Conservation (phyloP, 306 rosid species). For the Herpetospermum pedunculosum region DNA sequence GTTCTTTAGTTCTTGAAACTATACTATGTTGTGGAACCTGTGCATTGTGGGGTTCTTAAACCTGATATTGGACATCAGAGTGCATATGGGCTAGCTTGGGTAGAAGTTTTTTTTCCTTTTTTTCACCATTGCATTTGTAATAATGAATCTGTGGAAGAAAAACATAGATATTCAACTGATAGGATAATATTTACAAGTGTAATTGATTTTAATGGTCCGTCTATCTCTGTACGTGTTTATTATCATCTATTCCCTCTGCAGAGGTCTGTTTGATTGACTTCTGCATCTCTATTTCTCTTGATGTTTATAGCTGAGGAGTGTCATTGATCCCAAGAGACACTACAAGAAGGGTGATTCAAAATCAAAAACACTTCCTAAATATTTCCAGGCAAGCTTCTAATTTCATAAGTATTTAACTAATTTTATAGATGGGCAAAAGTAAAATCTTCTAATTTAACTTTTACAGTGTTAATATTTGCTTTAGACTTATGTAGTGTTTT, state of each 20-base stretch:
- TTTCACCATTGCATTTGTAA: not conserved
- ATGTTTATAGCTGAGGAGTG: conserved; percentile 51
- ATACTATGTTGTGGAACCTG: not conserved
- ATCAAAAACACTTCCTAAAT: conserved; percentile 43
- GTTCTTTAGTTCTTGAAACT: not conserved
- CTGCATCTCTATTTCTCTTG: not conserved
- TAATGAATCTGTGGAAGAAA: not conserved
- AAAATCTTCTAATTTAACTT: not conserved
- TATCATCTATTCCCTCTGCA: not conserved
- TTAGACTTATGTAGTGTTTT: not conserved
- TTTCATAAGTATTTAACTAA: not conserved
- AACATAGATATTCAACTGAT: not conserved
- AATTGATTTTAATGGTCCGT: not conserved
- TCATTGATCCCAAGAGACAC: conserved; percentile 76
- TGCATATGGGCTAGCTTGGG: not conserved
- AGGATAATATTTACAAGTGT: not conserved
- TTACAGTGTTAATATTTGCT: not conserved
- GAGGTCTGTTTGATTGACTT: conserved; percentile 1
- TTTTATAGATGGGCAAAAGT: not conserved
- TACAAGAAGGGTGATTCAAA: conserved; percentile 71
- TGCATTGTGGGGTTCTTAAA: not conserved
- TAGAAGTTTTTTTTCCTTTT: not conserved
- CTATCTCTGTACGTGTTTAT: not conserved
- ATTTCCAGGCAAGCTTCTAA: conserved; percentile 61
- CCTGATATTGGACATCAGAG: not conserved